Conservation (phyloP, 2,329 filamentous ascomycete genomes). For the Colletotrichum plurivorum region DNA sequence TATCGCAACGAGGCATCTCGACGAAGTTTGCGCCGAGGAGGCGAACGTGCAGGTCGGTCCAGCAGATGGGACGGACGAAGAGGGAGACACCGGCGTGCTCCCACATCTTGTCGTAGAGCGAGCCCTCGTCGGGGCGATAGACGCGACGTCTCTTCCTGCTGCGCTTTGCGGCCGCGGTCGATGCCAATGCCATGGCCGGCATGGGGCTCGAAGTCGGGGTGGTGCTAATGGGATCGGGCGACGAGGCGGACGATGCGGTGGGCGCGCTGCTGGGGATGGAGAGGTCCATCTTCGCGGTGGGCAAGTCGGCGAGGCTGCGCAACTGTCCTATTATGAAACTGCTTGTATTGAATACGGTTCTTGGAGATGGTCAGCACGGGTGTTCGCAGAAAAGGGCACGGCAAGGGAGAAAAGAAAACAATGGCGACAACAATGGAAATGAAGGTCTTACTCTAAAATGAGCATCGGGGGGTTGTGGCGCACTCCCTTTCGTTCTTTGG, state of each 20-base stretch:
- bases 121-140: slow-evolving; percentile 60
- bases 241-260: slow-evolving; percentile 25
- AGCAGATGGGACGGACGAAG: slow-evolving; percentile 67
- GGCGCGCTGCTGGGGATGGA: slow-evolving; percentile 35
- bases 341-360: slow-evolving; percentile 44
- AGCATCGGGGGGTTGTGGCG: slow-evolving; percentile 44
- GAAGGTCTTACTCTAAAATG: slow-evolving; percentile 47
- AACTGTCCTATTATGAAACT: slow-evolving; percentile 47
- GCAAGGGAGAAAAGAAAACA: slow-evolving; percentile 8
- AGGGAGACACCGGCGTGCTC: slow-evolving; percentile 63
- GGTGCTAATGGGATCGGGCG: slow-evolving; percentile 30
- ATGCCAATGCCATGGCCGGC: neutral
- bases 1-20: slow-evolving; percentile 57
- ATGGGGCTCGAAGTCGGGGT: slow-evolving; percentile 25
- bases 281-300: slow-evolving; percentile 28
- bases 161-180: slow-evolving; percentile 38
- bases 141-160: slow-evolving; percentile 49
- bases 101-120: slow-evolving; percentile 67
- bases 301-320: slow-evolving; percentile 47
- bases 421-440: slow-evolving; percentile 14
- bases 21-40: slow-evolving; percentile 64
- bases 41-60: slow-evolving; percentile 66
- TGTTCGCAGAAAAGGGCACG: neutral
- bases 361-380: slow-evolving; percentile 21
- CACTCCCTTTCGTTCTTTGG: slow-evolving; percentile 28